Conservation (phyloP, 306 rosid species). For the Citrullus amarus region DNA sequence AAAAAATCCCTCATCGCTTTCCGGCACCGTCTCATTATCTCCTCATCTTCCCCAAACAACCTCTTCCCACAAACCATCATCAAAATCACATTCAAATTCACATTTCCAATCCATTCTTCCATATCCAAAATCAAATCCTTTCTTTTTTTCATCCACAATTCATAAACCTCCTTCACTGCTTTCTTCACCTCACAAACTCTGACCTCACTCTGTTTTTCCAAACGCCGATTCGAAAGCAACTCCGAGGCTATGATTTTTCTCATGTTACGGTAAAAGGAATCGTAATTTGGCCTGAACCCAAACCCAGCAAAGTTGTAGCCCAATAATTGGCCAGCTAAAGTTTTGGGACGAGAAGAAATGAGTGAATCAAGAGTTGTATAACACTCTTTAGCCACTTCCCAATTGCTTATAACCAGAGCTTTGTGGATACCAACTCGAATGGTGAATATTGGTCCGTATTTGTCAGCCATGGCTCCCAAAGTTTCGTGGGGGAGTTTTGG, state of each 20-base stretch:
- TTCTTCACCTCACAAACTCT: conserved; percentile 16
- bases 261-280: conserved; percentile 31
- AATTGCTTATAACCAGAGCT: conserved; percentile 17
- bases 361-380: conserved; percentile 21
- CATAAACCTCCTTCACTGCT: conserved; percentile 18
- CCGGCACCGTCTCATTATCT: background rate
- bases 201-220: conserved; percentile 19
- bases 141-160: conserved; percentile 7
- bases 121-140: background rate
- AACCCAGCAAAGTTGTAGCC: conserved; percentile 29
- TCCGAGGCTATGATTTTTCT: conserved; percentile 21
- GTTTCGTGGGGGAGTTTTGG: conserved; percentile 22
- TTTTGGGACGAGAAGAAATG: conserved; percentile 20
- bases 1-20: conserved; percentile 18
- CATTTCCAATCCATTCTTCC: conserved; percentile 26
- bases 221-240: conserved; percentile 27
- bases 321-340: background rate
- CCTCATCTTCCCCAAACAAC: background rate
- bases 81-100: conserved; percentile 28
- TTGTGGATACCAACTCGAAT: conserved; percentile 19
- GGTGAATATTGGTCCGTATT: conserved; percentile 25
- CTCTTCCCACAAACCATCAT: conserved; percentile 28
- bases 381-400: conserved; percentile 32
- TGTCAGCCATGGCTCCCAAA: conserved; percentile 34
- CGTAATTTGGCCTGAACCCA: conserved; percentile 17